A percentile compares a stretch with the other conserved stretches of the same genome.
These are phyloP conservation scores for Aspergillus sergii DNA, from an alignment of 2,329 filamentous ascomycete genomes.

Conservation along the genomic window DNA sequence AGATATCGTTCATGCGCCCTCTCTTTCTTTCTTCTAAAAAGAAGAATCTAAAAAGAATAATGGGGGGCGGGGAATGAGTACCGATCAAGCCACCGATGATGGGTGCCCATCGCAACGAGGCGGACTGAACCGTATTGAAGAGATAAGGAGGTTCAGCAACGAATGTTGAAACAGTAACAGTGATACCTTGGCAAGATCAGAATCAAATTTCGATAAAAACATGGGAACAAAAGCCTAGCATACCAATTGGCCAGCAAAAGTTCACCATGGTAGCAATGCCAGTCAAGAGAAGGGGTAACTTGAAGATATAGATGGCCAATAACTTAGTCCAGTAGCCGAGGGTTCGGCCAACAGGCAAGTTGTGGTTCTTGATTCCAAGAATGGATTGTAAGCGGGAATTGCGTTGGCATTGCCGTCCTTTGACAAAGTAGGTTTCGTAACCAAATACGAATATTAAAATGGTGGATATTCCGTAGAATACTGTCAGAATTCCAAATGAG, in stretches of 20 bases:
- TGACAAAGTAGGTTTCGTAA: background rate
- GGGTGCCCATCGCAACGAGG: conserved; percentile 41
- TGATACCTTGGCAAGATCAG: conserved; percentile 30
- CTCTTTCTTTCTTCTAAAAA: background rate
- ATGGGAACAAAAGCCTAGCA: background rate
- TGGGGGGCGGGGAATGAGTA: background rate
- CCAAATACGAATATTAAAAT: background rate
- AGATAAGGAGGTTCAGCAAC: conserved; percentile 37
- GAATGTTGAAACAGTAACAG: conserved; percentile 38
- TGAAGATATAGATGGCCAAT: conserved; percentile 32
- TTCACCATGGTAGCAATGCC: conserved; percentile 39
- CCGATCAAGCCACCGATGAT: conserved; percentile 37
- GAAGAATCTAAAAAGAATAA: too few species aligned
- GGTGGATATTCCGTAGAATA: conserved; percentile 30
- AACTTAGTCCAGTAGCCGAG: conserved; percentile 27
- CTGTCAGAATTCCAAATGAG: conserved; percentile 39
- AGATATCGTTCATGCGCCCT: conserved; percentile 11
- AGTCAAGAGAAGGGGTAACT: conserved; percentile 33
- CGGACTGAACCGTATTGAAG: conserved; percentile 37
- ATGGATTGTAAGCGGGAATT: conserved; percentile 28
- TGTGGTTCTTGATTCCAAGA: conserved; percentile 35
- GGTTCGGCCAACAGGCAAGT: conserved; percentile 28
- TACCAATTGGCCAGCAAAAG: conserved; percentile 43
- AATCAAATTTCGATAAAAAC: background rate
- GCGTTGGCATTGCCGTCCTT: conserved; percentile 4